These are phyloP conservation scores for Citrus sp. DNA, from an alignment of 345 rosid species.

Conservation along the genomic window DNA sequence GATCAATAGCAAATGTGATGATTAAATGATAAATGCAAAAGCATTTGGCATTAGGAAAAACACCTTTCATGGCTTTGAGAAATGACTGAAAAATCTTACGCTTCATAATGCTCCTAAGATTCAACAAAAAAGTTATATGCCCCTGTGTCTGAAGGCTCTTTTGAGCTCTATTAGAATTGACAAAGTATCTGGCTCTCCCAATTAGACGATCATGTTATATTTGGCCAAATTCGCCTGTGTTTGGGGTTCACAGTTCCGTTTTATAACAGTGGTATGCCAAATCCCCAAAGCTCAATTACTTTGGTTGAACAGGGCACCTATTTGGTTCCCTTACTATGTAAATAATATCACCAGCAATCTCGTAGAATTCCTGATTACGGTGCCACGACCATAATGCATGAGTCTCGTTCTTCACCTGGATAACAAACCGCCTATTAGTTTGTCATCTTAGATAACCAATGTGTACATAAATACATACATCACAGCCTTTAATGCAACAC, in stretches of 20 bases:
- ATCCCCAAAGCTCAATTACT: conserved; percentile 16
- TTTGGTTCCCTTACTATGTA: conserved; percentile 83
- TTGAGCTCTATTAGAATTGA: background rate
- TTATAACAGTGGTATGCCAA: background rate
- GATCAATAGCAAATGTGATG: background rate
- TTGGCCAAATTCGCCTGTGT: background rate
- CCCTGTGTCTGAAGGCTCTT: background rate
- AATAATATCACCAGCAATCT: conserved; percentile 63
- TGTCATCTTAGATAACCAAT: background rate
- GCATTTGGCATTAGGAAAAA: background rate
- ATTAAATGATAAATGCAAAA: background rate
- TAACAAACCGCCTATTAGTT: conserved; percentile 1
- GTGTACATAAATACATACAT: too few relatives aligned
- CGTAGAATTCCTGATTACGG: conserved; percentile 64
- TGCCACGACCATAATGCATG: conserved; percentile 94
- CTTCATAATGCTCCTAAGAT: background rate
- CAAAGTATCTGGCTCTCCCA: background rate
- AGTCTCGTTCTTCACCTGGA: conserved; percentile 79
- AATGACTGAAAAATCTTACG: background rate
- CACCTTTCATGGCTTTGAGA: background rate
- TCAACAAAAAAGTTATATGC: background rate
- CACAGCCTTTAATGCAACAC: too few relatives aligned
- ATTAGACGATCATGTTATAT: background rate
- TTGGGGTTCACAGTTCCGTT: background rate
- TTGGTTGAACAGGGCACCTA: conserved; percentile 29